These are phyloP conservation scores for Rhinocladiella mackenziei DNA, from an alignment of 2,329 filamentous ascomycete genomes.

Conservation along the genomic window DNA sequence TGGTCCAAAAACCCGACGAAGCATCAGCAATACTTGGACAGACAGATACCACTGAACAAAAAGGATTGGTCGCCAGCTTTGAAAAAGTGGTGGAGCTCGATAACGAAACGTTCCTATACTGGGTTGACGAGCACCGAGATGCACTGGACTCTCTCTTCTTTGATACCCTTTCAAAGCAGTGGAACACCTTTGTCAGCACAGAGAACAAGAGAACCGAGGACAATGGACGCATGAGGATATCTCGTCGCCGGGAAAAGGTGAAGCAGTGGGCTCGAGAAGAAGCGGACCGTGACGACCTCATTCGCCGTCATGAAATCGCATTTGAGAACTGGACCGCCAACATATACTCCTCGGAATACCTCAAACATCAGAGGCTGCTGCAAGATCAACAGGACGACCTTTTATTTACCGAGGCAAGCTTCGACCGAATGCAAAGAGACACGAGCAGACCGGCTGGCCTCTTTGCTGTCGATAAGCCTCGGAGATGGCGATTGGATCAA, in stretches of 20 bases:
- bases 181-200: slow-evolving; percentile 79
- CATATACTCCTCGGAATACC: slow-evolving; percentile 85
- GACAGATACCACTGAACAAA: slow-evolving; percentile 65
- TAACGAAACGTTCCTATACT: slow-evolving; percentile 78
- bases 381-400: slow-evolving; percentile 94
- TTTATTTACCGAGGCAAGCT: slow-evolving; percentile 69
- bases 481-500: slow-evolving; percentile 89
- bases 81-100: slow-evolving; percentile 82
- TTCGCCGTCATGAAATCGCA: slow-evolving; percentile 78
- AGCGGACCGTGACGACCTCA: slow-evolving; percentile 63
- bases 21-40: slow-evolving; percentile 69
- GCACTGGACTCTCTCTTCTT: slow-evolving; percentile 81
- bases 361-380: slow-evolving; percentile 81
- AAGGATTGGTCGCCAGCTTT: slow-evolving; percentile 69
- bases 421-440: slow-evolving; percentile 73
- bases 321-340: slow-evolving; percentile 93
- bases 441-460: slow-evolving; percentile 76
- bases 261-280: slow-evolving; percentile 74
- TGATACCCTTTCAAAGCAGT: slow-evolving; percentile 71
- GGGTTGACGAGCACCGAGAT: slow-evolving; percentile 77
- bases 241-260: slow-evolving; percentile 75
- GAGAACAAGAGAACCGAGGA: slow-evolving; percentile 81
- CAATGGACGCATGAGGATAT: slow-evolving; percentile 64
- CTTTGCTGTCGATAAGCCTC: slow-evolving; percentile 60
- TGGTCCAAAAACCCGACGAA: slow-evolving; percentile 89